These are phyloP conservation scores for Scutellaria galericulata DNA, from an alignment of 257 asterid species.

Conservation along the genomic window DNA sequence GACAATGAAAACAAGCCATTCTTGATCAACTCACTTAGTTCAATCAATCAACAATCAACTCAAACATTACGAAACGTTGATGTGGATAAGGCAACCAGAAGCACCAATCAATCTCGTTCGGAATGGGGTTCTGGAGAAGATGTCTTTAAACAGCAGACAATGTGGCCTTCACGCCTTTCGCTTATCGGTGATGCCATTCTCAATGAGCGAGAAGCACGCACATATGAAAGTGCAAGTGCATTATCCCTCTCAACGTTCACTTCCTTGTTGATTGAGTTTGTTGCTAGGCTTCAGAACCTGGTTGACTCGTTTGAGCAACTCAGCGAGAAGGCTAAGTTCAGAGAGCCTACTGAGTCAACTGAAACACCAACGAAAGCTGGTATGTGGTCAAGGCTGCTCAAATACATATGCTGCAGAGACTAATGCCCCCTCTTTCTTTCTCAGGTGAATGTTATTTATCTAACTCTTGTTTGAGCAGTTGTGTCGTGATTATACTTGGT, in stretches of 20 bases:
- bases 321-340: slow-evolving; percentile 82
- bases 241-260: slow-evolving; percentile 82
- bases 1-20: slow-evolving; percentile 65
- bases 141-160: slow-evolving; percentile 58
- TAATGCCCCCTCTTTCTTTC: not conserved
- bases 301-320: slow-evolving; percentile 72
- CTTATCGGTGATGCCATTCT: slow-evolving; percentile 67
- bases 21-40: slow-evolving; percentile 67
- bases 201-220: slow-evolving; percentile 80
- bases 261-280: slow-evolving; percentile 84
- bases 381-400: slow-evolving; percentile 49
- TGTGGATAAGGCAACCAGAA: slow-evolving; percentile 46
- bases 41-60: slow-evolving; percentile 59
- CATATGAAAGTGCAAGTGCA: slow-evolving; percentile 89
- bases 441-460: not conserved
- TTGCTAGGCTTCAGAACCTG: slow-evolving; percentile 94
- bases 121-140: slow-evolving; percentile 77
- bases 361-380: slow-evolving; percentile 40
- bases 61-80: slow-evolving; percentile 51
- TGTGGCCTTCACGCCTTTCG: slow-evolving; percentile 97
- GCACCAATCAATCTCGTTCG: slow-evolving; percentile 51
- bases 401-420: slow-evolving; percentile 44
- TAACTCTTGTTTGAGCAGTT: slow-evolving; percentile 9
- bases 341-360: slow-evolving; percentile 48
- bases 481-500: not conserved